Conservation (phyloP, 106 monocot genomes). For the Dactylorhiza incarnata region DNA sequence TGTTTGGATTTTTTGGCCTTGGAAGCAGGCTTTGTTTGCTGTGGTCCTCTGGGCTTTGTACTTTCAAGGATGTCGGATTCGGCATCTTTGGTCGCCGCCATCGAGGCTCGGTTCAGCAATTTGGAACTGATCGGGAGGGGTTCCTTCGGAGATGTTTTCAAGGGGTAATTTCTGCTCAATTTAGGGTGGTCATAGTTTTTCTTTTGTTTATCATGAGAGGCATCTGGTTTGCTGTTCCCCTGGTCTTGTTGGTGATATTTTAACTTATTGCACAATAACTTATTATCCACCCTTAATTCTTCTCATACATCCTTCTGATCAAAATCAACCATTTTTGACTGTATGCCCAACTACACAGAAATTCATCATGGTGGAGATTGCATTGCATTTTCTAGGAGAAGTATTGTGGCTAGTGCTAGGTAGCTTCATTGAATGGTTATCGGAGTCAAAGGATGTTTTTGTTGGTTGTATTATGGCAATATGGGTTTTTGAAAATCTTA, state of each 20-base stretch:
- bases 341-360: too few relatives aligned
- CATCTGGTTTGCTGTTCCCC: neutral
- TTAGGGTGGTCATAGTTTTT: neutral
- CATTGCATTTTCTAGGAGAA: too few relatives aligned
- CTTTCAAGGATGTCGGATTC: slow-evolving; percentile 40
- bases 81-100: slow-evolving; percentile 18
- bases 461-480: too few relatives aligned
- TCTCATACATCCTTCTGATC: too few relatives aligned
- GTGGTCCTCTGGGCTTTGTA: neutral
- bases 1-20: neutral
- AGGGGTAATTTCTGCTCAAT: slow-evolving; percentile 27
- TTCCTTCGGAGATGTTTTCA: slow-evolving; percentile 60
- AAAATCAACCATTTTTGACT: too few relatives aligned
- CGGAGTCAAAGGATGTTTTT: too few relatives aligned
- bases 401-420: too few relatives aligned
- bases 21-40: neutral
- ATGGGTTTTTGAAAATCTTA: too few relatives aligned
- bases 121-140: slow-evolving; percentile 52
- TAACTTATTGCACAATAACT: too few relatives aligned
- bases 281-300: too few relatives aligned
- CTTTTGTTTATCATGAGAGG: neutral
- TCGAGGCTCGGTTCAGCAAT: slow-evolving; percentile 40
- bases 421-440: too few relatives aligned
- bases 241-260: neutral
- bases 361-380: too few relatives aligned